Evolutionary conservation across 2,329 filamentous ascomycete genomes (phyloP).

Genomic region (Fusarium luffae): DNA sequence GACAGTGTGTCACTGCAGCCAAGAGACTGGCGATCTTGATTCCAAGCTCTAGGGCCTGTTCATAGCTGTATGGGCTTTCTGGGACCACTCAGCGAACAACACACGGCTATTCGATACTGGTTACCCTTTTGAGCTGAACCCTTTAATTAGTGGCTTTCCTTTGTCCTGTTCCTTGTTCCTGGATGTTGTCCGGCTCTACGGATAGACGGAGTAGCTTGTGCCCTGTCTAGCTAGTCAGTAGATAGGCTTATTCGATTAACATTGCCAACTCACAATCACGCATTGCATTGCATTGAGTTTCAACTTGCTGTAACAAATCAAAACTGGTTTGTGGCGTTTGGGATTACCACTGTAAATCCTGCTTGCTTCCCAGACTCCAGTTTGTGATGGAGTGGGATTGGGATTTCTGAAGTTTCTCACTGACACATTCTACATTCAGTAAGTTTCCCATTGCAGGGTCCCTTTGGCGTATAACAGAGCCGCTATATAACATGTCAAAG

Average conservation of each 20-base stretch:
- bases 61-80: conserved; percentile 2
- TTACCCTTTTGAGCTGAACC: conserved; percentile 27
- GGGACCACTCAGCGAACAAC: conserved; percentile 41
- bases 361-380: conserved; percentile 8
- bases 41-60: background rate
- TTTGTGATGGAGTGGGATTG: background rate
- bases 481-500: conserved; percentile 30
- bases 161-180: conserved; percentile 33
- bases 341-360: conserved; percentile 11
- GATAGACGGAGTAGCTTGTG: background rate
- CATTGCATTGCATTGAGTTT: background rate
- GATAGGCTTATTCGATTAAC: background rate
- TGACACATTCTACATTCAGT: conserved; percentile 6
- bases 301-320: conserved; percentile 1
- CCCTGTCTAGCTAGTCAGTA: background rate
- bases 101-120: conserved; percentile 40
- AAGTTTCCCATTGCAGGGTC: conserved; percentile 15
- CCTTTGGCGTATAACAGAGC: conserved; percentile 27
- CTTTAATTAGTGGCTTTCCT: conserved; percentile 5
- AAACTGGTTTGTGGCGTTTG: conserved; percentile 29
- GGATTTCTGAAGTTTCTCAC: background rate
- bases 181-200: conserved; percentile 5
- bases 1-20: conserved; percentile 39
- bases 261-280: conserved; percentile 5
- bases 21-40: conserved; percentile 18